Percentiles rank a stretch among this genome's conserved stretches.
Evolutionary conservation across 805 yeast genomes (phyloP).

Genomic region (Schwanniomyces occidentalis): DNA sequence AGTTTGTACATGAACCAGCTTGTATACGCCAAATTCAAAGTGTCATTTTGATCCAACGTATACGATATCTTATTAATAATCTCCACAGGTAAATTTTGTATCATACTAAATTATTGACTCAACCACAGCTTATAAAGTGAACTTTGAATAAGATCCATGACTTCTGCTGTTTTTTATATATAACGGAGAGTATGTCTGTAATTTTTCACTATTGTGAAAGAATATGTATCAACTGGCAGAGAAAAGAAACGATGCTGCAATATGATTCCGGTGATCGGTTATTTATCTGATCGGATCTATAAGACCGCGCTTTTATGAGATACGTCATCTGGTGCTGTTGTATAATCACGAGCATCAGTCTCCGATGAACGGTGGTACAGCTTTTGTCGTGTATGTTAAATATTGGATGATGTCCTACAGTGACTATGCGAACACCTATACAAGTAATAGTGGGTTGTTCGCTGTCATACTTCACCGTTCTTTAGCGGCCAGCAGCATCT

Average conservation of each 20-base stretch:
- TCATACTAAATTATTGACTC: neutral
- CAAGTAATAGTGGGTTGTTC: too few relatives aligned
- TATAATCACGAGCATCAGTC: too few relatives aligned
- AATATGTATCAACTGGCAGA: neutral
- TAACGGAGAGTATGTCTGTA: too few relatives aligned
- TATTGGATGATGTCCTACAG: too few relatives aligned
- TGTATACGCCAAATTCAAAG: slow-evolving; percentile 14
- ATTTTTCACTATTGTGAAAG: too few relatives aligned
- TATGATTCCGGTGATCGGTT: slow-evolving; percentile 7
- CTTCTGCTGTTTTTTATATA: neutral
- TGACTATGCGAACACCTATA: too few relatives aligned
- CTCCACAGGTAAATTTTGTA: slow-evolving; percentile 19
- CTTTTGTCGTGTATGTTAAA: too few relatives aligned
- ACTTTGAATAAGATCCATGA: too few relatives aligned
- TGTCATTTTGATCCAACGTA: slow-evolving; percentile 14
- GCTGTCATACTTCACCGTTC: too few relatives aligned
- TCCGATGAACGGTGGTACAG: too few relatives aligned
- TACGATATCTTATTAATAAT: slow-evolving; percentile 13
- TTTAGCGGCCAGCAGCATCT: too few relatives aligned
- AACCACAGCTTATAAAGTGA: neutral
- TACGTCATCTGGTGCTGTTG: too few relatives aligned
- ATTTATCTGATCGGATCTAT: slow-evolving; percentile 13
- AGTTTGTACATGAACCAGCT: slow-evolving; percentile 10
- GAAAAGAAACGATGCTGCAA: neutral
- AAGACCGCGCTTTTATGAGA: slow-evolving; percentile 1